Evolutionary conservation across 2,329 filamentous ascomycete species (phyloP).

Genomic region (Epichloe scottii): DNA sequence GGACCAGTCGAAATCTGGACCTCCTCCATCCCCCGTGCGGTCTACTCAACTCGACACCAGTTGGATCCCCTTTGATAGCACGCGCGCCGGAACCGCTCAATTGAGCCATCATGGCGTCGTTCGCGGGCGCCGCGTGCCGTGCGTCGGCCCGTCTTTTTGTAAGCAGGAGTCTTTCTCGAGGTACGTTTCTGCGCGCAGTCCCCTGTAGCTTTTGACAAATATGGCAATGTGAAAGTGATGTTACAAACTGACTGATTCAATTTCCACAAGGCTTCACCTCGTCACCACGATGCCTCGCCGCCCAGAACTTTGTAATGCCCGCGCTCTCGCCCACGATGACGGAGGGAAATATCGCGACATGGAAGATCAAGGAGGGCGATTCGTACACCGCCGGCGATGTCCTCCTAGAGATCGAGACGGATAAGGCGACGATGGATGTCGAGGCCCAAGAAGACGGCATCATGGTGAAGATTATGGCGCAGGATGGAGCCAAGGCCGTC

Average conservation of each 20-base stretch:
- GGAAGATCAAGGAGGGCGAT: constrained; percentile 82
- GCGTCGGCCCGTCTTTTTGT: constrained; percentile 47
- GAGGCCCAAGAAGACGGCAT: constrained; percentile 85
- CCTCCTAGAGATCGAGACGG: constrained; percentile 82
- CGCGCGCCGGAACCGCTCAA: constrained; percentile 6
- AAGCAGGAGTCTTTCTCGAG: constrained; percentile 37
- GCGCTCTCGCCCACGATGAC: constrained; percentile 89
- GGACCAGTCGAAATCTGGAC: constrained; percentile 3
- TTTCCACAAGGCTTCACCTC: constrained; percentile 52
- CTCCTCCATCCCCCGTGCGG: constrained; percentile 8
- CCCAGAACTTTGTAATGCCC: constrained; percentile 84
- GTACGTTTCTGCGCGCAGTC: constrained; percentile 28
- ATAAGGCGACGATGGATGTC: constrained; percentile 91
- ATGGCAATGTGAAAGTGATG: not conserved
- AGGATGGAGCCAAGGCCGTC: constrained; percentile 62
- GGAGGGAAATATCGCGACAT: constrained; percentile 75
- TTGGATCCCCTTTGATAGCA: not conserved
- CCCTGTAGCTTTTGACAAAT: not conserved
- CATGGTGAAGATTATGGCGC: constrained; percentile 67
- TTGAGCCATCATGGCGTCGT: constrained; percentile 46
- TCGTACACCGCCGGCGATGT: constrained; percentile 74
- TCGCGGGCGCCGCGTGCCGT: constrained; percentile 51
- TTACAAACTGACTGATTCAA: not conserved
- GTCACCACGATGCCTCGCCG: constrained; percentile 51
- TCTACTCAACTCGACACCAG: not conserved